Evolutionary conservation across 2,329 filamentous ascomycete species (phyloP).

Genomic region (Trichophyton mentagrophytes): DNA sequence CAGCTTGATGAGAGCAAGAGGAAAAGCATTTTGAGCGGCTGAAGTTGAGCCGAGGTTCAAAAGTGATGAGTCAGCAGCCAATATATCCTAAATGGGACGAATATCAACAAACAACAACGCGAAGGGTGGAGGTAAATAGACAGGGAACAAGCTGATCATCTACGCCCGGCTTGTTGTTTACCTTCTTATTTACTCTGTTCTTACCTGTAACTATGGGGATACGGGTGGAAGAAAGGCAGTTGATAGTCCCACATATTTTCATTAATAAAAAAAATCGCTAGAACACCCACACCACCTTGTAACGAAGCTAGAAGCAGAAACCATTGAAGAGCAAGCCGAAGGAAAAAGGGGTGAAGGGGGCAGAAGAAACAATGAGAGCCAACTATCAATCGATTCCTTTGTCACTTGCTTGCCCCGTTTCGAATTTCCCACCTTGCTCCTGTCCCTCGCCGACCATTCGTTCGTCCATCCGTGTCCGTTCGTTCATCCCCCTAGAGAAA

Average conservation of each 20-base stretch:
- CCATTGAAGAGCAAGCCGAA: no score
- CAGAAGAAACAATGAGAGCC: no score
- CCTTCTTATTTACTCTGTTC: background rate
- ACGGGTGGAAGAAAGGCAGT: no score
- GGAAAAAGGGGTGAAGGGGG: no score
- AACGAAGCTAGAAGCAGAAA: no score
- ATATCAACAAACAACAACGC: slow-evolving; percentile 2
- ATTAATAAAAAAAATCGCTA: no score
- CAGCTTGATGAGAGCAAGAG: background rate
- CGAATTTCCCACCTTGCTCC: background rate
- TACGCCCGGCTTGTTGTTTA: background rate
- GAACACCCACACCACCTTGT: no score
- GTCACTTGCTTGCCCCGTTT: no score
- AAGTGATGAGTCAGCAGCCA: background rate
- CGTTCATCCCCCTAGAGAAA: background rate
- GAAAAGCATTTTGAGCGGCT: background rate
- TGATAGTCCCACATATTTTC: no score
- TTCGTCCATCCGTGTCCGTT: background rate
- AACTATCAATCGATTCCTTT: no score
- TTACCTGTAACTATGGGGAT: no score
- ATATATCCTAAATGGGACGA: slow-evolving; percentile 1
- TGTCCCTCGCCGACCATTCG: background rate
- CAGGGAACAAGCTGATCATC: background rate
- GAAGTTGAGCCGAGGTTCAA: background rate
- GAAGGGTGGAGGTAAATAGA: background rate